Percentiles rank a stretch among this genome's conserved stretches.
phyloP scores from a whole-genome alignment of 768 basidiomycete species.

The Lentinula detonsa region DNA sequence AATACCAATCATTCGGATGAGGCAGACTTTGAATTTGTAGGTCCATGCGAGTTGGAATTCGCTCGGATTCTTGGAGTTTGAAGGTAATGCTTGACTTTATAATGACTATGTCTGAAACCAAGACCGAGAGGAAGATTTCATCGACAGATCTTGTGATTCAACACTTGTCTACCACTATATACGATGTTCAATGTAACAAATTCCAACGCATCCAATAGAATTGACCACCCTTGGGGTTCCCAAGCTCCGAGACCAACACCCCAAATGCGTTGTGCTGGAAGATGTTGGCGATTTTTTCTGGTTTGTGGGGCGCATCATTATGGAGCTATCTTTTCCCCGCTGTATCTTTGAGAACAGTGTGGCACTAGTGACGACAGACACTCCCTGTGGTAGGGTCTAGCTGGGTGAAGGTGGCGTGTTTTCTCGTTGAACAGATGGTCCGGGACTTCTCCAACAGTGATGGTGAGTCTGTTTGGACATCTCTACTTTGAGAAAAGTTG shows the following conservation, averaged over 20 bases:
- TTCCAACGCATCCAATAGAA: neutral
- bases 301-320: neutral
- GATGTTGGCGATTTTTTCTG: neutral
- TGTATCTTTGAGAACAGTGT: neutral
- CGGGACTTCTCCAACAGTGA: neutral
- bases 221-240: neutral
- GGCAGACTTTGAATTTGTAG: slow-evolving; percentile 20
- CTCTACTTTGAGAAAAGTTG: neutral
- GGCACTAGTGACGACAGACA: neutral
- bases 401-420: neutral
- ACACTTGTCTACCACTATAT: too few species aligned
- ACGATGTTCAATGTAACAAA: too few species aligned
- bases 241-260: neutral
- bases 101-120: too few species aligned
- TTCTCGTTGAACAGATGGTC: neutral
- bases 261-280: neutral
- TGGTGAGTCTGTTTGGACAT: neutral
- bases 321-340: neutral
- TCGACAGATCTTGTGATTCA: too few species aligned
- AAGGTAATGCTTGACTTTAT: neutral
- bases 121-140: too few species aligned
- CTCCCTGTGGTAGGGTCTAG: neutral
- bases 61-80: slow-evolving; percentile 15
- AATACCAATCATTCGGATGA: slow-evolving; percentile 9
- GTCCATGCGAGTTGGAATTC: slow-evolving; percentile 16